A percentile compares a stretch with the other conserved stretches of the same genome.
phyloP scores from a whole-genome alignment of 495 filamentous ascomycete genomes.

The Immersiella caudata region DNA sequence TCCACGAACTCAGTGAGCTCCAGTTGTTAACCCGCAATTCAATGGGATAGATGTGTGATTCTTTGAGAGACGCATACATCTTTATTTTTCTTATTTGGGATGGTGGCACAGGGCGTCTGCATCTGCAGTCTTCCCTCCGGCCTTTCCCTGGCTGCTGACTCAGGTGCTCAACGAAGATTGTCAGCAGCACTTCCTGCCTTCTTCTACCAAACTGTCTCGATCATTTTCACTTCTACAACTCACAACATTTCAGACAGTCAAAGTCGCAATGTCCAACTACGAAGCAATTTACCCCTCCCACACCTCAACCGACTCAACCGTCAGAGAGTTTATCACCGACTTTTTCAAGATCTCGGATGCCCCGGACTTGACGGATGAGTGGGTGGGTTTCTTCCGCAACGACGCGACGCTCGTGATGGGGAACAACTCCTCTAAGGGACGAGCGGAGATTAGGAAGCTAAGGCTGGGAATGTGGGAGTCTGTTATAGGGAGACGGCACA shows the following conservation, averaged over 20 bases:
- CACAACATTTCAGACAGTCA: neutral
- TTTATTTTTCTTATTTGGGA: no score
- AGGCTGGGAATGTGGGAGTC: slow-evolving; percentile 33
- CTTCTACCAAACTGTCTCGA: neutral
- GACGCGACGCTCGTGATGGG: slow-evolving; percentile 42
- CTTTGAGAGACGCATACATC: no score
- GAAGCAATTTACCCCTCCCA: slow-evolving; percentile 36
- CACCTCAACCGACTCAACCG: slow-evolving; percentile 21
- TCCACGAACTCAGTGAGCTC: no score
- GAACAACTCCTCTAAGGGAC: slow-evolving; percentile 32
- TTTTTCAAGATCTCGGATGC: slow-evolving; percentile 47
- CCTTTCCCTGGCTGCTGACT: no score
- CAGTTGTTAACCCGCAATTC: no score
- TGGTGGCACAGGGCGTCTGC: no score
- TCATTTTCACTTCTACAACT: neutral
- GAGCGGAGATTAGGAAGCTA: slow-evolving; percentile 32
- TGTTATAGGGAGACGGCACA: slow-evolving; percentile 37
- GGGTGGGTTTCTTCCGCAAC: slow-evolving; percentile 41
- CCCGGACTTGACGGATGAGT: slow-evolving; percentile 39
- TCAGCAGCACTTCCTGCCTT: neutral
- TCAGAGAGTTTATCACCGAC: slow-evolving; percentile 37
- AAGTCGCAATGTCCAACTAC: slow-evolving; percentile 20
- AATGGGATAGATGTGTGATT: no score
- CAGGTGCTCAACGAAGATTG: no score
- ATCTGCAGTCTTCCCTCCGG: no score